Evolutionary conservation across 768 basidiomycete genomes (phyloP), one percentile per base, ranked within the genome.

Genomic region (Naganishia kalamii): DNA sequence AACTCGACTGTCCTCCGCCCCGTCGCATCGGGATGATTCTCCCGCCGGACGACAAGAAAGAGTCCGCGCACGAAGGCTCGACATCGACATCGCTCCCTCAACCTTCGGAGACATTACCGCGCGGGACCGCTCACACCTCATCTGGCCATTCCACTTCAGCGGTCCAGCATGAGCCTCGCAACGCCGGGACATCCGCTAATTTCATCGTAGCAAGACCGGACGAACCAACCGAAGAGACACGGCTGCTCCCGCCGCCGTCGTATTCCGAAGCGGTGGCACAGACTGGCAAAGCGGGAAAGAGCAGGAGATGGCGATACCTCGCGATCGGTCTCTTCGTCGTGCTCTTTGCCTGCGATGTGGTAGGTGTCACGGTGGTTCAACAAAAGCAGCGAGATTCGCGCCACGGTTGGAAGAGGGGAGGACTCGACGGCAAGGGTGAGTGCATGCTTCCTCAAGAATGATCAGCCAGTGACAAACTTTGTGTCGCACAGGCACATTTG

Each of bases 41-140:
- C 3, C n/a, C n/a, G n/a, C 54, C 54, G 8, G 12, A 33, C 54
- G 54, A 57, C 33, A 37, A 57, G 54, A 57, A 57, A 57, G 54
- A 57, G 54, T 2, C n/a, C 8, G n/a, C n/a, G n/a, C n/a, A n/a
- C n/a, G n/a, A n/a, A n/a, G n/a, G n/a, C n/a, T n/a, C n/a, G n/a
- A n/a, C n/a, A n/a, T n/a, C n/a, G n/a, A n/a, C n/a, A n/a, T n/a
- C n/a, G n/a, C n/a, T n/a, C 27, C 2, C 48, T 17, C 3, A 30
- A 29, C 23, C 2, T 2, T 13, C 27, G 19, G 48, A 25, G 32
- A 12, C 27, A 49, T 13, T 15, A 48, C 2, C 47, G 12, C 7
- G 23, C 23, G n/a, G 29, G 5, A 25, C 23, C 47, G 4, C 47
- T 48, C 19, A 49, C 13, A 49, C 27, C 5, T 13, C 48, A 23